Base-by-base conservation (phyloP, 2,329 filamentous ascomycete species). In the Microdochium trichocladiopsis region DNA sequence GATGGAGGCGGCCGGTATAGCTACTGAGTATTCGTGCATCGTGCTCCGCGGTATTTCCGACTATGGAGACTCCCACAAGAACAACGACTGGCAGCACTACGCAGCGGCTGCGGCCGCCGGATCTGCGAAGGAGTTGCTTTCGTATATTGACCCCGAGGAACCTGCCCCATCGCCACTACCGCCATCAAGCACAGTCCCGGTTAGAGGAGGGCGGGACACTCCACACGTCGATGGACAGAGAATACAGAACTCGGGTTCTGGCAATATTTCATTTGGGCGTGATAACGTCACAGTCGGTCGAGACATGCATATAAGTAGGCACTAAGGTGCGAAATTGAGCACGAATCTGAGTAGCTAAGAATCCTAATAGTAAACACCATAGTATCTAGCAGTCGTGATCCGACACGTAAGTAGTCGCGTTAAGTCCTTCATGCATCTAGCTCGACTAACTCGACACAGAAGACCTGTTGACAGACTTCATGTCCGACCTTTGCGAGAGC, bases 31-130 rank as follows among this genome's bases (percentile, higher is more conserved):
- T 1, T 63, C 66, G 0, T 72, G 65, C 28, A 50, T 73, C 0
- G 60, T 68, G 0, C 67, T 74, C 16, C 63, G 69, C 21, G 70
- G 69, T 0, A 69, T 74, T 0, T 74, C 64, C 22, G 67, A 72
- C 48, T 73, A 72, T 47, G 61, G 66, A 2, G 71, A 74, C 52
- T 65, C 61, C 0, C 68, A 72, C 51, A 72, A 72, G 50, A 65
- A 63, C 23, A 65, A 72, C 10, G 25, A 43, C 2, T 72, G 68
- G 70, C 67, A 71, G 24, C 37, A 41, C 0, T 71, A 68, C 53
- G 69, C 70, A 0, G 66, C 62, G 2, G 60, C 53, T 3, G 62
- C 55, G 3, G 69, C 61, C 5, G 68, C 64, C 2, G 66, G 63
- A 12, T 63, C 8, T 14, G 28, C 28, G 14, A 33, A 33, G 28